These are phyloP conservation scores for Stagonosporopsis chrysanthemi DNA, from an alignment of 2,329 filamentous ascomycete genomes.

Conservation along the genomic window DNA sequence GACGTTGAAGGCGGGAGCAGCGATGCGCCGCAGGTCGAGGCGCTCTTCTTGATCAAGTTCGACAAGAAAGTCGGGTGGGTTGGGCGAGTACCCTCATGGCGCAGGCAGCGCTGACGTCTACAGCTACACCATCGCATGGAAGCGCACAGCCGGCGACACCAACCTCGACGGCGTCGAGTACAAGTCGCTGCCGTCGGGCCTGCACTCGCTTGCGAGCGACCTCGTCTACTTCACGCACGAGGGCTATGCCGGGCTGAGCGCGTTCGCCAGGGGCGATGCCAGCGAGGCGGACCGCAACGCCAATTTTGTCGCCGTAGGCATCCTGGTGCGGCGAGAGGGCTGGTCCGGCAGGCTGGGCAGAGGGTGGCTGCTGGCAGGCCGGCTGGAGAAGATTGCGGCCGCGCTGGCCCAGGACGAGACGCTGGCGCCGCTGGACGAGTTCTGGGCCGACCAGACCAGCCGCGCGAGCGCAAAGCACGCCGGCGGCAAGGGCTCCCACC, in stretches of 20 bases:
- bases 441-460: slow-evolving; percentile 72
- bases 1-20: slow-evolving; percentile 32
- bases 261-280: slow-evolving; percentile 85
- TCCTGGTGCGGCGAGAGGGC: slow-evolving; percentile 79
- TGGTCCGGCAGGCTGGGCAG: slow-evolving; percentile 80
- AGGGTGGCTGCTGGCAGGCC: slow-evolving; percentile 85
- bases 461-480: neutral
- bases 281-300: slow-evolving; percentile 83
- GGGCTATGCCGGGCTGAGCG: slow-evolving; percentile 84
- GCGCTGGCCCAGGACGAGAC: slow-evolving; percentile 68
- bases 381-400: slow-evolving; percentile 74
- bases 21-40: slow-evolving; percentile 58
- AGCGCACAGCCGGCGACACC: slow-evolving; percentile 70
- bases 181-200: slow-evolving; percentile 91
- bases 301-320: slow-evolving; percentile 89
- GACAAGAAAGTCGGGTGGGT: slow-evolving; percentile 86
- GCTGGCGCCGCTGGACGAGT: slow-evolving; percentile 72
- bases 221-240: slow-evolving; percentile 91
- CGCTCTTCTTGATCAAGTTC: slow-evolving; percentile 88
- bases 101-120: slow-evolving; percentile 7
- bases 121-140: slow-evolving; percentile 87
- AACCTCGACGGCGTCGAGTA: slow-evolving; percentile 89
- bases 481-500: slow-evolving; percentile 13
- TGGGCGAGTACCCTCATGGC: slow-evolving; percentile 5
- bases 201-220: slow-evolving; percentile 88